Conservation (phyloP, 75 land plant genomes). For the Sequoia sempervirens region DNA sequence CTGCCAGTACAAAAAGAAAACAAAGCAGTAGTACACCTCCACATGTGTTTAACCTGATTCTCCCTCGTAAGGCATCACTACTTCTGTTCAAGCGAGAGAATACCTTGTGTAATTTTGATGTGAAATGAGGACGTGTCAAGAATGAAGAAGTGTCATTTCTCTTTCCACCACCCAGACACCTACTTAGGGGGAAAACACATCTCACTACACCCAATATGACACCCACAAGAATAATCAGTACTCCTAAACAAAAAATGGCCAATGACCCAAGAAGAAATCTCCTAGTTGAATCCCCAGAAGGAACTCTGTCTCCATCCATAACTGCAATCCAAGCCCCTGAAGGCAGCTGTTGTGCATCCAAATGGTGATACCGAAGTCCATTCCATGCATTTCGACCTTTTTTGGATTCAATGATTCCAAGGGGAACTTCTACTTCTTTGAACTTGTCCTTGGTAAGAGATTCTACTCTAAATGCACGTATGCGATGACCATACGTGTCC, state of each 20-base stretch:
- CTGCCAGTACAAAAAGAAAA: conserved; percentile 27
- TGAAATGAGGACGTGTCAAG: conserved; percentile 31
- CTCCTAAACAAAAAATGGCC: conserved; percentile 28
- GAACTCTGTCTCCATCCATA: conserved; percentile 94
- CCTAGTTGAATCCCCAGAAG: conserved; percentile 66
- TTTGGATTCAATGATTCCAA: conserved; percentile 45
- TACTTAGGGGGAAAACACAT: conserved; percentile 55
- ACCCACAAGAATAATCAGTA: conserved; percentile 50
- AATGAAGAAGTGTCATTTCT: conserved; percentile 35
- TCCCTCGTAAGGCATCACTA: conserved; percentile 27
- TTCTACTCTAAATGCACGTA: conserved; percentile 61
- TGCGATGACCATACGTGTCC: conserved; percentile 65
- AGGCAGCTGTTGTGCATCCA: conserved; percentile 72
- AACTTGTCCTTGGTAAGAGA: conserved; percentile 56
- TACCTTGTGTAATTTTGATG: conserved; percentile 40
- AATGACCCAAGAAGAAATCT: conserved; percentile 52
- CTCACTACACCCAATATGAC: conserved; percentile 58
- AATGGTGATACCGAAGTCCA: conserved; percentile 78
- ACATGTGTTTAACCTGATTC: conserved; percentile 50
- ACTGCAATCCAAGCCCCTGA: conserved; percentile 85
- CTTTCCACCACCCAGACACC: conserved; percentile 46
- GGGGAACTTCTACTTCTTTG: conserved; percentile 71
- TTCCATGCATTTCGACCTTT: conserved; percentile 91
- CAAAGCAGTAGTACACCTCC: conserved; percentile 40
- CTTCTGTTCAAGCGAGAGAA: conserved; percentile 52